Conservation (phyloP, 164 flowering plant species). For the Magnolia officinalis region DNA sequence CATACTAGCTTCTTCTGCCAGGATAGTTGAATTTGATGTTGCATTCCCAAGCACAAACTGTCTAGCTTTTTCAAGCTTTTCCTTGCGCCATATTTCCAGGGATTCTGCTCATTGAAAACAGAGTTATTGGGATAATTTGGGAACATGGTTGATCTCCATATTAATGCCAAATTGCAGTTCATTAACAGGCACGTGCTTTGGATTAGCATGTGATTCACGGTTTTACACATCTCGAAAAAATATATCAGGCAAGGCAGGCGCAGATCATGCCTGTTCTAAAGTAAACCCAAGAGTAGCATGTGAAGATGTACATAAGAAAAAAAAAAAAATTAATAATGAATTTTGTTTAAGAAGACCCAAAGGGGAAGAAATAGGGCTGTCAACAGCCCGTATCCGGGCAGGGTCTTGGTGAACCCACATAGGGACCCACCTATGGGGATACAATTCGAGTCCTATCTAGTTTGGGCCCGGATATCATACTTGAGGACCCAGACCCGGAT, state of each 20-base stretch:
- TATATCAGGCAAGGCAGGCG: not conserved
- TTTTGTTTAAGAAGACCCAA: too few relatives aligned
- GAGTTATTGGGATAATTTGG: not conserved
- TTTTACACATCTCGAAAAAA: too few relatives aligned
- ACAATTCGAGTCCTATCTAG: too few relatives aligned
- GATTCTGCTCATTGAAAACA: constrained; percentile 51
- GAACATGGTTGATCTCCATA: not conserved
- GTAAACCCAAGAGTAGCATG: not conserved
- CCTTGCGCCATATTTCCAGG: constrained; percentile 73
- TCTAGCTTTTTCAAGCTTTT: constrained; percentile 58
- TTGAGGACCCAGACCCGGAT: too few relatives aligned
- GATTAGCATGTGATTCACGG: too few relatives aligned
- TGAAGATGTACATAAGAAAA: not conserved
- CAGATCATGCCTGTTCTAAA: not conserved
- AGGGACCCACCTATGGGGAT: too few relatives aligned
- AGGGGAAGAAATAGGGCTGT: too few relatives aligned
- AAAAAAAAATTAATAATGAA: too few relatives aligned
- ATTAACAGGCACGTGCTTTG: too few relatives aligned
- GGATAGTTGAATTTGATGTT: constrained; percentile 31
- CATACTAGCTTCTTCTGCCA: constrained; percentile 65
- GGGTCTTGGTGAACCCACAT: too few relatives aligned
- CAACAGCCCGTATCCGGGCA: too few relatives aligned
- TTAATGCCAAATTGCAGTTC: not conserved
- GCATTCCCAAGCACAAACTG: constrained; percentile 26
- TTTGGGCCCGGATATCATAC: too few relatives aligned